These are phyloP conservation scores for Daedaleopsis sinensis DNA, from an alignment of 768 basidiomycete species.

Conservation along the genomic window DNA sequence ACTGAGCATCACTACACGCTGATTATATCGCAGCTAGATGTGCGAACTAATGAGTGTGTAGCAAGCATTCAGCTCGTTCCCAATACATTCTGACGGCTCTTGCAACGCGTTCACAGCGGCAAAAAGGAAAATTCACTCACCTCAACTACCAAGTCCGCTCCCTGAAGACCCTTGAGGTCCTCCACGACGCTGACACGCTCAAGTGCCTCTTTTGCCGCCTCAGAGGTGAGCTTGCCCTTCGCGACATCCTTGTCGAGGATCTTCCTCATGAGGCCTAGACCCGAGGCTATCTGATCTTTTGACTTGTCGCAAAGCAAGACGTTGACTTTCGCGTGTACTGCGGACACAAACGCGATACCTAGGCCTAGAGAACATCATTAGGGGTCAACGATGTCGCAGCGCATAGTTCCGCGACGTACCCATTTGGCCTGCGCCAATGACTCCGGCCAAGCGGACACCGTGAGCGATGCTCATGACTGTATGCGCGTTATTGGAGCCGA, in stretches of 20 bases:
- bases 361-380: constrained; percentile 49
- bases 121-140: no score
- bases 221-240: constrained; percentile 73
- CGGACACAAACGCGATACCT: constrained; percentile 88
- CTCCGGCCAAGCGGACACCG: constrained; percentile 74
- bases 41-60: no score
- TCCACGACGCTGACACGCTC: constrained; percentile 65
- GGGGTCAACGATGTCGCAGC: not conserved
- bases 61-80: no score
- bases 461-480: constrained; percentile 59
- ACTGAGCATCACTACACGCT: no score
- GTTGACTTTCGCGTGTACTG: constrained; percentile 82
- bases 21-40: no score
- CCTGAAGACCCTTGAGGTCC: constrained; percentile 60
- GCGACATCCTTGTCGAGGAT: constrained; percentile 87
- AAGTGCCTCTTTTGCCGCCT: constrained; percentile 74
- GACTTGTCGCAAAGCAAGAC: constrained; percentile 87
- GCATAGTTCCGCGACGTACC: constrained; percentile 30
- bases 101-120: not conserved
- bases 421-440: constrained; percentile 87
- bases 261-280: constrained; percentile 74
- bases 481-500: constrained; percentile 1
- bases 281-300: constrained; percentile 69
- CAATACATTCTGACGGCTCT: no score
- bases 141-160: constrained; percentile 92